Conservation (phyloP, 2,329 filamentous ascomycete species). For the Cordyceps pruinosa region DNA sequence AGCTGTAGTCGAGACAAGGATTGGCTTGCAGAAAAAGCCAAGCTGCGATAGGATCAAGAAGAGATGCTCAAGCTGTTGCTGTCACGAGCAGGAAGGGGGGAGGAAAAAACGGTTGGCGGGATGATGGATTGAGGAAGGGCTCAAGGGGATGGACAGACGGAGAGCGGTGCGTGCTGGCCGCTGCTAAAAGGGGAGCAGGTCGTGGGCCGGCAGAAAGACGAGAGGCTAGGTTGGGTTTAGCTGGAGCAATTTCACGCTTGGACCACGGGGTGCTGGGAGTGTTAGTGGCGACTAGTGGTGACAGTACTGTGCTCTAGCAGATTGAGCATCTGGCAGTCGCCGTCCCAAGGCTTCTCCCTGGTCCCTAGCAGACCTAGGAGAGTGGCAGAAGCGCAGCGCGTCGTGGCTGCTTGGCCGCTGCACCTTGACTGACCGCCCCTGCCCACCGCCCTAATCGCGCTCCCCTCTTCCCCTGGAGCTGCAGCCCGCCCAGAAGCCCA, state of each 20-base stretch:
- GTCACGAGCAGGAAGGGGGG: background rate
- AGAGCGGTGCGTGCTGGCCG: constrained; percentile 8
- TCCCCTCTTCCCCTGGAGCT: constrained; percentile 2
- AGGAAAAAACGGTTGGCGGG: constrained; percentile 5
- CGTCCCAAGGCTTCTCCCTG: background rate
- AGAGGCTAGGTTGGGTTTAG: background rate
- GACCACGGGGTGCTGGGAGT: constrained; percentile 5
- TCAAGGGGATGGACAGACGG: constrained; percentile 7
- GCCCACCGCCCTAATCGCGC: background rate
- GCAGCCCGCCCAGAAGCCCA: no score
- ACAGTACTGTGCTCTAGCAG: background rate
- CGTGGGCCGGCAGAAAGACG: constrained; percentile 10
- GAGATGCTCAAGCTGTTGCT: constrained; percentile 5
- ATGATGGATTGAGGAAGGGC: constrained; percentile 13
- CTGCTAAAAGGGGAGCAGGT: constrained; percentile 16
- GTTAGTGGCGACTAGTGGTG: background rate
- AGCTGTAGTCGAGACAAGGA: background rate
- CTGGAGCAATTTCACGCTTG: constrained; percentile 16
- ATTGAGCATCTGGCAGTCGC: background rate
- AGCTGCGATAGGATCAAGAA: background rate
- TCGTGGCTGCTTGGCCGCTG: background rate
- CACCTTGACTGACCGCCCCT: constrained; percentile 11
- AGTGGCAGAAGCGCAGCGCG: no score
- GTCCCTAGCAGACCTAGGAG: no score
- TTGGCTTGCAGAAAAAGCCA: background rate